phyloP scores from a whole-genome alignment of 768 basidiomycete genomes.

The Lactarius sanguifluus region DNA sequence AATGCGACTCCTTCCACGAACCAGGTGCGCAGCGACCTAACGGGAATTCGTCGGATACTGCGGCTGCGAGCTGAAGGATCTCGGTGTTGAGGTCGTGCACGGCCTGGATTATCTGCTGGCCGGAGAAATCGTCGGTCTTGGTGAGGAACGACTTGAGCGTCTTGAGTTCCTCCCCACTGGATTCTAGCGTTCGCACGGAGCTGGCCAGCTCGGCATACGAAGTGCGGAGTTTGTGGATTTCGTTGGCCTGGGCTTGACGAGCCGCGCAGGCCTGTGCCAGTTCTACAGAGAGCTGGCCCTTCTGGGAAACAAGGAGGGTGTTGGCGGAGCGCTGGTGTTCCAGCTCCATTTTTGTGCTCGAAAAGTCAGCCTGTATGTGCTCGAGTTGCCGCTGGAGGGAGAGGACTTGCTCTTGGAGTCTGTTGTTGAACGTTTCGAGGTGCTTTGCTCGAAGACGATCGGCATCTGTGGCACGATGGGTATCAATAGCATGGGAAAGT shows the following conservation, averaged over 20 bases:
- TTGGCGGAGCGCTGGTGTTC: conserved; percentile 28
- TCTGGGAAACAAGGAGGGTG: conserved; percentile 28
- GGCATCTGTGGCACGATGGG: conserved; percentile 6
- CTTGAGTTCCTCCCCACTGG: conserved; percentile 35
- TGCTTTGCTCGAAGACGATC: conserved; percentile 14
- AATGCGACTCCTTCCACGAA: conserved; percentile 32
- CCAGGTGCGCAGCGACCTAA: conserved; percentile 32
- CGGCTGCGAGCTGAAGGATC: conserved; percentile 39
- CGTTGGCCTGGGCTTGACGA: conserved; percentile 19
- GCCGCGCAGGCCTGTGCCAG: conserved; percentile 21
- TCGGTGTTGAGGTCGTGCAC: conserved; percentile 39
- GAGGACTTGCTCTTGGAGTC: conserved; percentile 28
- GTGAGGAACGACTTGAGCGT: conserved; percentile 38
- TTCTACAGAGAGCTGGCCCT: conserved; percentile 27
- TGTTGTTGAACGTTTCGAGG: conserved; percentile 25
- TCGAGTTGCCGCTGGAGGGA: conserved; percentile 29
- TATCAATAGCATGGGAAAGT: neutral
- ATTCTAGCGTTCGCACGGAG: conserved; percentile 31
- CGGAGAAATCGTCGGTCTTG: conserved; percentile 39
- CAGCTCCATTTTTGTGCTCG: conserved; percentile 28
- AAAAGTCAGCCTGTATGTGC: conserved; percentile 28
- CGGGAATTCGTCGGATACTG: conserved; percentile 36
- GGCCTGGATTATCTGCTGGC: conserved; percentile 38
- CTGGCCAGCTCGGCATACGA: conserved; percentile 32
- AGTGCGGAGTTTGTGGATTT: conserved; percentile 31